phyloP scores from a whole-genome alignment of 2,329 filamentous ascomycete species.

The Rhytidhysteron rufulum region DNA sequence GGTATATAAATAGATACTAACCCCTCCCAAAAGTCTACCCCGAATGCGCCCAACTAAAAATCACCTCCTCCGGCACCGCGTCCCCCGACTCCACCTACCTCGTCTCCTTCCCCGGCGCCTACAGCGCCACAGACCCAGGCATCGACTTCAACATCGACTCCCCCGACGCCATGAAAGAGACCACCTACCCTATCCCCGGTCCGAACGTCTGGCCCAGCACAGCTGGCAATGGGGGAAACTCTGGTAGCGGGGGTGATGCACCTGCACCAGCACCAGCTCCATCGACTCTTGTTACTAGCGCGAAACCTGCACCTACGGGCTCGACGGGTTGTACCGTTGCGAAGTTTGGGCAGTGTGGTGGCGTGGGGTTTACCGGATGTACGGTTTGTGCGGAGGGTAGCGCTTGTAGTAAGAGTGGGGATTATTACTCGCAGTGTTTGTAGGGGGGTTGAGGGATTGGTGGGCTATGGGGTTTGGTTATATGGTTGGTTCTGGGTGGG shows the following conservation, averaged over 20 bases:
- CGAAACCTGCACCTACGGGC: too few relatives aligned
- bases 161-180: conserved; percentile 20
- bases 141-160: conserved; percentile 34
- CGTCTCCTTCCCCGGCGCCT: conserved; percentile 41
- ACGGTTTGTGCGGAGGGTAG: conserved; percentile 19
- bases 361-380: conserved; percentile 16
- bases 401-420: conserved; percentile 17
- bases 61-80: conserved; percentile 48
- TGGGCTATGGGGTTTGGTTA: too few relatives aligned
- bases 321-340: conserved; percentile 11
- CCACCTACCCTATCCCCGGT: conserved; percentile 23
- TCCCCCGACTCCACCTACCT: conserved; percentile 38
- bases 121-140: conserved; percentile 44
- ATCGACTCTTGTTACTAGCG: conserved; percentile 19
- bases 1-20: conserved; percentile 13
- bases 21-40: conserved; percentile 48
- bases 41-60: conserved; percentile 53
- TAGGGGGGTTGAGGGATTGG: too few relatives aligned
- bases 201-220: conserved; percentile 23
- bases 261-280: conserved; percentile 6
- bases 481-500: too few relatives aligned
- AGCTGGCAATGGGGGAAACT: conserved; percentile 6
- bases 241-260: conserved; percentile 7
- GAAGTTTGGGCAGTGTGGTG: conserved; percentile 22
- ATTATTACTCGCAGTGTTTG: conserved; percentile 24